Evolutionary conservation across 139 green algal species (phyloP).

Genomic region (Tetraselmis striata): DNA sequence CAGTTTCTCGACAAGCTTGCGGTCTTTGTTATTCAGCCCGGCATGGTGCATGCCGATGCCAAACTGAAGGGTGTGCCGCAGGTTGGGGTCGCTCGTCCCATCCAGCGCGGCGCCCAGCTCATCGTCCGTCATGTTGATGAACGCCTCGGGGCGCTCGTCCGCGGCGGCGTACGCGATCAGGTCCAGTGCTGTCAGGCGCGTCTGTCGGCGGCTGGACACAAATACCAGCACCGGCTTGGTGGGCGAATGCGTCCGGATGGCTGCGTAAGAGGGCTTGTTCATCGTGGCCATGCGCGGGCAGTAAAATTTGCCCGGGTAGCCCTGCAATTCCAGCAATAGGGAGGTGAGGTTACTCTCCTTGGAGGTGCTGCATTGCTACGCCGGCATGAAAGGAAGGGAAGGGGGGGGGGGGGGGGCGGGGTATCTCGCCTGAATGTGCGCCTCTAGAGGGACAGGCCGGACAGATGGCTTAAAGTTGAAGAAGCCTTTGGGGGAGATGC

Average conservation of each 20-base stretch:
- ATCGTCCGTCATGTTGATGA: slow-evolving; percentile 63
- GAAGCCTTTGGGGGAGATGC: slow-evolving; percentile 66
- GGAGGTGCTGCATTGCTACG: background rate
- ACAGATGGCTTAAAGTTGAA: slow-evolving; percentile 98
- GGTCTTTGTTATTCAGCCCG: slow-evolving; percentile 76
- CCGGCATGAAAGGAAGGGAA: background rate
- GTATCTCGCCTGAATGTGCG: slow-evolving; percentile 82
- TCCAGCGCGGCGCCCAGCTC: slow-evolving; percentile 61
- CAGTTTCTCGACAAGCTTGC: slow-evolving; percentile 75
- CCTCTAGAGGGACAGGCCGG: slow-evolving; percentile 88
- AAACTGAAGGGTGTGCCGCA: slow-evolving; percentile 85
- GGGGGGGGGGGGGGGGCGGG: background rate
- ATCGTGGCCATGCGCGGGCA: slow-evolving; percentile 96
- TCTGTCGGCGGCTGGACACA: slow-evolving; percentile 84
- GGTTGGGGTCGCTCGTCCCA: slow-evolving; percentile 25
- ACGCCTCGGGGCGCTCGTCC: slow-evolving; percentile 75
- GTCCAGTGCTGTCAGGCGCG: slow-evolving; percentile 90
- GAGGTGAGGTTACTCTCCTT: background rate
- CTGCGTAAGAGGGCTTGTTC: slow-evolving; percentile 96
- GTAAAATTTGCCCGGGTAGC: slow-evolving; percentile 89
- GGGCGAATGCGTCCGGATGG: slow-evolving; percentile 87
- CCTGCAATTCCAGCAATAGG: slow-evolving; percentile 9
- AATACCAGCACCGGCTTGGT: slow-evolving; percentile 91
- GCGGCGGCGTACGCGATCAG: slow-evolving; percentile 89
- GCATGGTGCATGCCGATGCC: slow-evolving; percentile 96